Percentiles rank a stretch among this genome's conserved stretches.
These are phyloP conservation scores for Cymbidium sinense DNA, from an alignment of 106 monocot genomes.

Conservation along the genomic window DNA sequence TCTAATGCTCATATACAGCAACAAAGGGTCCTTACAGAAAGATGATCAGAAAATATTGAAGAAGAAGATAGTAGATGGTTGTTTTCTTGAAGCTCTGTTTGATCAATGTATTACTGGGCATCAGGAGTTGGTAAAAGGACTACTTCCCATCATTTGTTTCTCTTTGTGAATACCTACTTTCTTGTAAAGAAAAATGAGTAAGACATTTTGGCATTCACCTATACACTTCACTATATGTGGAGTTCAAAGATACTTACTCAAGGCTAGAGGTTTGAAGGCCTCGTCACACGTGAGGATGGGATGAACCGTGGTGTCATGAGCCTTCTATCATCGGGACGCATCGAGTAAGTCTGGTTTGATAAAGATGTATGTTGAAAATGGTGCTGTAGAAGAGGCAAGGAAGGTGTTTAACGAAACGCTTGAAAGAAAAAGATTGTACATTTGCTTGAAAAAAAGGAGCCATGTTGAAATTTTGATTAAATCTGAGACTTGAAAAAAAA, in stretches of 20 bases:
- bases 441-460: too few relatives aligned
- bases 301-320: too few relatives aligned
- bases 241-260: constrained; percentile 70
- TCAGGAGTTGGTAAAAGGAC: constrained; percentile 70
- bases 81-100: constrained; percentile 50
- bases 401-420: too few relatives aligned
- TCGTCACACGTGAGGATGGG: too few relatives aligned
- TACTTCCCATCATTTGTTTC: constrained; percentile 78
- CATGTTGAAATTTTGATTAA: too few relatives aligned
- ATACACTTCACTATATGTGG: constrained; percentile 65
- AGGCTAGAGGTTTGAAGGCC: constrained; percentile 98
- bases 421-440: too few relatives aligned
- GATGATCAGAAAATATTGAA: constrained; percentile 71
- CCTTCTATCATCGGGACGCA: too few relatives aligned
- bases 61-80: constrained; percentile 71
- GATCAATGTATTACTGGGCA: constrained; percentile 85
- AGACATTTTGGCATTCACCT: constrained; percentile 68
- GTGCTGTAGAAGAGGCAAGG: too few relatives aligned
- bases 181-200: constrained; percentile 68
- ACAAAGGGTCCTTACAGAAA: constrained; percentile 73
- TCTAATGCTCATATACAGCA: constrained; percentile 62
- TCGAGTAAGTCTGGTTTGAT: too few relatives aligned
- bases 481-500: too few relatives aligned
- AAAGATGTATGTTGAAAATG: too few relatives aligned
- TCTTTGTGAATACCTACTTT: constrained; percentile 52